These are phyloP conservation scores for Hymenoscyphus albidus DNA, from an alignment of 2,329 filamentous ascomycete species.

Conservation along the genomic window DNA sequence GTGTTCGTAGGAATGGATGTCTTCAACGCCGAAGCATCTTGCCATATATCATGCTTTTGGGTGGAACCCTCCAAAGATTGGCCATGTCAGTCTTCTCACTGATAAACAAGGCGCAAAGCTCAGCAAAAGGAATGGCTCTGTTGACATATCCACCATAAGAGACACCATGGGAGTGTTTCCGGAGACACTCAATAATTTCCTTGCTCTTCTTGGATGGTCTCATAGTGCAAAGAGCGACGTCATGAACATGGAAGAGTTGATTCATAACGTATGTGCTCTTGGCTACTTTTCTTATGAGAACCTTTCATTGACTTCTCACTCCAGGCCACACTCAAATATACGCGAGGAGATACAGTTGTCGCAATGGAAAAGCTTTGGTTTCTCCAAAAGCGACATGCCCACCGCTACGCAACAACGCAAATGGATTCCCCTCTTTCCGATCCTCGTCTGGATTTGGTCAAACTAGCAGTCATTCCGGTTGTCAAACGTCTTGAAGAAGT, in stretches of 20 bases:
- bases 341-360: constrained; percentile 83
- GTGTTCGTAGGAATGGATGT: constrained; percentile 75
- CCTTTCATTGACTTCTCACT: constrained; percentile 1
- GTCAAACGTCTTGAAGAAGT: constrained; percentile 20
- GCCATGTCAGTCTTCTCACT: constrained; percentile 74
- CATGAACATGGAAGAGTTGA: constrained; percentile 66
- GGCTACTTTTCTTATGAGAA: background rate
- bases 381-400: constrained; percentile 66
- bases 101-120: constrained; percentile 68
- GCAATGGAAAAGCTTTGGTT: constrained; percentile 75
- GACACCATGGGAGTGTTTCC: constrained; percentile 57
- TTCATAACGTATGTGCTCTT: constrained; percentile 52
- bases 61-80: constrained; percentile 71
- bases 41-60: constrained; percentile 72
- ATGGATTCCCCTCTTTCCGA: constrained; percentile 10
- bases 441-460: constrained; percentile 26
- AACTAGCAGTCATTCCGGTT: constrained; percentile 31
- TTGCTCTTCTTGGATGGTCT: constrained; percentile 81
- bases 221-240: constrained; percentile 65
- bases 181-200: constrained; percentile 71
- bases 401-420: constrained; percentile 25
- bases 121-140: constrained; percentile 76
- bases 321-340: constrained; percentile 82
- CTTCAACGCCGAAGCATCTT: constrained; percentile 79
- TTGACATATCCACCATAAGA: constrained; percentile 55